A percentile compares a stretch with the other conserved stretches of the same genome.
Evolutionary conservation across 306 rosid species (phyloP).

Genomic region (Trifolium dubium): DNA sequence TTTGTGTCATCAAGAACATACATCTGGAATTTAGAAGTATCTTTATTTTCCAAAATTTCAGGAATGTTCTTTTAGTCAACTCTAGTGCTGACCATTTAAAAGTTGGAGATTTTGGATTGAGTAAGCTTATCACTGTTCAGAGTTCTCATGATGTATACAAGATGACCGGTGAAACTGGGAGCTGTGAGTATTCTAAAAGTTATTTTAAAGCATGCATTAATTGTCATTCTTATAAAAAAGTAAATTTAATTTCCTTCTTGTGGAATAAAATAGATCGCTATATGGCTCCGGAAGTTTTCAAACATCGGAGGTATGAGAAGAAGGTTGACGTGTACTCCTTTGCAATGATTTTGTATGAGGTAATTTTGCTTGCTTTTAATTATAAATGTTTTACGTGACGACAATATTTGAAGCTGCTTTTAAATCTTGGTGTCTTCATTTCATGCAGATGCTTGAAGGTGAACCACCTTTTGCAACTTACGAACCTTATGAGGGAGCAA

Average conservation of each 20-base stretch:
- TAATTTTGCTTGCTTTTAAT: conserved; percentile 47
- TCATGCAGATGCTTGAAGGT: conserved; percentile 94
- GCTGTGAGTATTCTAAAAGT: conserved; percentile 72
- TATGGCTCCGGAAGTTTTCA: conserved; percentile 99
- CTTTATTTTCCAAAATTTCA: conserved; percentile 49
- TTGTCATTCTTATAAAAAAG: conserved; percentile 18
- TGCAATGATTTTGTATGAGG: conserved; percentile 95
- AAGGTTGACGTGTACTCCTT: conserved; percentile 97
- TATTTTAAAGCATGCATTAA: conserved; percentile 3
- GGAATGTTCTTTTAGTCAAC: conserved; percentile 97
- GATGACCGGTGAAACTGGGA: conserved; percentile 99
- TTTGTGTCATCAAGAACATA: conserved; percentile 34
- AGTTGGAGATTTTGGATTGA: conserved; percentile 97
- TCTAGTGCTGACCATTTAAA: conserved; percentile 95
- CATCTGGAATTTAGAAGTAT: conserved; percentile 32
- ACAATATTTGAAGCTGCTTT: conserved; percentile 27
- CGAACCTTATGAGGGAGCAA: conserved; percentile 95
- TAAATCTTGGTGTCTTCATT: conserved; percentile 40
- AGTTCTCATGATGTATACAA: conserved; percentile 94
- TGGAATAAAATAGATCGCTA: conserved; percentile 75
- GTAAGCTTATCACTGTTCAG: conserved; percentile 94
- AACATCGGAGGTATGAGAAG: conserved; percentile 88
- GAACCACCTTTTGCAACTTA: conserved; percentile 81
- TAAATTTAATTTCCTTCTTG: conserved; percentile 39
- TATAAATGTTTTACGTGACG: conserved; percentile 17